Conservation (phyloP, 1,284 basidiomycete species). For the Hypsizygus ulmarius region DNA sequence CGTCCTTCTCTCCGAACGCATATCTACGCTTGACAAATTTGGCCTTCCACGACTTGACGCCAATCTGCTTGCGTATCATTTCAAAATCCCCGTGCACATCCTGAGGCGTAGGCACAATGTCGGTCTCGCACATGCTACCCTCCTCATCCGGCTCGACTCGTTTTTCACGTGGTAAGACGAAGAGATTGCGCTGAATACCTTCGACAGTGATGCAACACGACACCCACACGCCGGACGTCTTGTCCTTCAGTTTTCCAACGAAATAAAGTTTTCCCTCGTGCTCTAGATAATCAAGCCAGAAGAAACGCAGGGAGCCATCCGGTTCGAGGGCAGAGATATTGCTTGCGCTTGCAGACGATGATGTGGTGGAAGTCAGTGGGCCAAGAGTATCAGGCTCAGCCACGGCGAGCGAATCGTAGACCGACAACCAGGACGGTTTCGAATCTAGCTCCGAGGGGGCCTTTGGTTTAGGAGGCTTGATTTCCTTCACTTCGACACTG, state of each 20-base stretch:
- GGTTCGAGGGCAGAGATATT: conserved; percentile 64
- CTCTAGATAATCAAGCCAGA: conserved; percentile 93
- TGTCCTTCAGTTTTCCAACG: conserved; percentile 86
- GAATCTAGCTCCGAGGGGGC: conserved; percentile 39
- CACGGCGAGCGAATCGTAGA: conserved; percentile 70
- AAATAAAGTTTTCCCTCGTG: conserved; percentile 78
- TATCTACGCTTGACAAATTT: conserved; percentile 92
- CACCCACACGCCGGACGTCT: conserved; percentile 65
- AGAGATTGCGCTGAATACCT: conserved; percentile 90
- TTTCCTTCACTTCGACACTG: conserved; percentile 29
- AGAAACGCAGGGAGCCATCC: conserved; percentile 86
- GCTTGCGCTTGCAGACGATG: conserved; percentile 42
- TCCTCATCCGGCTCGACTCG: conserved; percentile 62
- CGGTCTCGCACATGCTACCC: conserved; percentile 66
- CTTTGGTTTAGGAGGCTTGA: conserved; percentile 21
- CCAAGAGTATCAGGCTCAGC: conserved; percentile 54
- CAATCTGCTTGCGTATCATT: conserved; percentile 66
- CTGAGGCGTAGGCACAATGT: conserved; percentile 61
- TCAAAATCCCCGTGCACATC: conserved; percentile 90
- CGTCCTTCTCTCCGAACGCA: conserved; percentile 85
- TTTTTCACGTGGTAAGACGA: conserved; percentile 79
- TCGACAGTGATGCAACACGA: conserved; percentile 88
- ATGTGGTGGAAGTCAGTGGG: conserved; percentile 37
- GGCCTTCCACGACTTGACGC: conserved; percentile 76
- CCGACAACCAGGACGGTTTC: conserved; percentile 70